These are phyloP conservation scores for Centella asiatica DNA, from an alignment of 129 eudicot species.

Conservation along the genomic window DNA sequence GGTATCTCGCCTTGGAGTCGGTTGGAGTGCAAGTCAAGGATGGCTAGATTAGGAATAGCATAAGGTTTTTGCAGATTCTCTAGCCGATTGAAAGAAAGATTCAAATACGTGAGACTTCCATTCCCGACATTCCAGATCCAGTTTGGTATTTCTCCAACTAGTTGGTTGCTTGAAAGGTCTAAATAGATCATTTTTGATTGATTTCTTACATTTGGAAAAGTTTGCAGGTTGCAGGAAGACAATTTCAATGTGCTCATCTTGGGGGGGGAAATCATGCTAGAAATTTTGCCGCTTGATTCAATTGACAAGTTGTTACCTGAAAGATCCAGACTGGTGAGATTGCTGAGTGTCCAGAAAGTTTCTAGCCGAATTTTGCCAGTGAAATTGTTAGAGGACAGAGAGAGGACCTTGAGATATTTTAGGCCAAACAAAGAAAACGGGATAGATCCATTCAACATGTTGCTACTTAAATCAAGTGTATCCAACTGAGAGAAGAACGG, in stretches of 20 bases:
- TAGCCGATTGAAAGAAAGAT: conserved; percentile 30
- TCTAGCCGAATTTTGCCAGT: conserved; percentile 17
- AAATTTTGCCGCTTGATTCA: not conserved
- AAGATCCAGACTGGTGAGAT: conserved; percentile 25
- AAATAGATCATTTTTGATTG: conserved; percentile 17
- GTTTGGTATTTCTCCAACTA: conserved; percentile 33
- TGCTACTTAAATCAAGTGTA: not conserved
- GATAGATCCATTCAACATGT: not conserved
- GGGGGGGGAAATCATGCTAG: not conserved
- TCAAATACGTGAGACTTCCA: conserved; percentile 18
- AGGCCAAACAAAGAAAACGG: conserved; percentile 10
- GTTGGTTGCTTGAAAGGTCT: conserved; percentile 33
- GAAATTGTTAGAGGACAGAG: conserved; percentile 26
- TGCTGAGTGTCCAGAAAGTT: conserved; percentile 4
- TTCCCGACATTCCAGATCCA: conserved; percentile 32
- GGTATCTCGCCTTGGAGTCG: conserved; percentile 19
- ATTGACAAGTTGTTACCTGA: conserved; percentile 31
- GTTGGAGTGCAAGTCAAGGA: not conserved
- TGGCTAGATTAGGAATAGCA: not conserved
- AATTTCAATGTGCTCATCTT: not conserved
- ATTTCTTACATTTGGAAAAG: conserved; percentile 19
- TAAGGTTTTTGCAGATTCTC: conserved; percentile 17
- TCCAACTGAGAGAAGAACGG: not conserved
- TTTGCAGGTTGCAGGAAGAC: not conserved
- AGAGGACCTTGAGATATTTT: not conserved